Conservation (phyloP, 129 eudicot genomes). For the Arctium minus region DNA sequence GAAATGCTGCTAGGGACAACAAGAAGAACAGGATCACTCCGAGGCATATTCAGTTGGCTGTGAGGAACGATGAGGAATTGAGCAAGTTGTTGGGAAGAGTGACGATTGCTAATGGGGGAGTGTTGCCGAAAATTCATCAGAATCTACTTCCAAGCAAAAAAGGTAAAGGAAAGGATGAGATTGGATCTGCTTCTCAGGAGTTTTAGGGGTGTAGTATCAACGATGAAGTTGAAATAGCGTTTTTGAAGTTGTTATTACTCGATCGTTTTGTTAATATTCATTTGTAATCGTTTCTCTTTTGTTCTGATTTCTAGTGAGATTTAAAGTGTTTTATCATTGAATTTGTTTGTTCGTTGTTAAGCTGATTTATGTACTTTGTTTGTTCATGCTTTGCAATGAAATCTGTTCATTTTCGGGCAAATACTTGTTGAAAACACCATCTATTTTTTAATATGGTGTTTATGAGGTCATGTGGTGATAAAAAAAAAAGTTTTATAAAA, state of each 20-base stretch:
- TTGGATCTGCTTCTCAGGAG: slow-evolving; percentile 64
- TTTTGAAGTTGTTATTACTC: background rate
- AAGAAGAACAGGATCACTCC: slow-evolving; percentile 56
- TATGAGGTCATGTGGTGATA: too few species aligned
- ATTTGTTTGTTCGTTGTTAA: background rate
- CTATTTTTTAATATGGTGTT: too few species aligned
- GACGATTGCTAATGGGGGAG: slow-evolving; percentile 69
- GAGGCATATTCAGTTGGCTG: slow-evolving; percentile 70
- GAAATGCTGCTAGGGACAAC: slow-evolving; percentile 75
- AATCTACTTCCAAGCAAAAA: slow-evolving; percentile 46
- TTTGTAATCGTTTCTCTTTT: background rate
- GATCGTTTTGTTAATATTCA: background rate
- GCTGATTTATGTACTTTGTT: background rate
- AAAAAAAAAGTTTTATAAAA: too few species aligned
- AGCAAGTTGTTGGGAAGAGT: slow-evolving; percentile 61
- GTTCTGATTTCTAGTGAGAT: background rate
- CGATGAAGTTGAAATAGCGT: background rate
- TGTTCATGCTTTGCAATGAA: background rate
- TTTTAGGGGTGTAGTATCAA: slow-evolving; percentile 30
- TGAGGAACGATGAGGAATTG: slow-evolving; percentile 70
- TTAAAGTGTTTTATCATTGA: background rate
- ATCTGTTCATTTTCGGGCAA: too few species aligned
- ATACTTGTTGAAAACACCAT: too few species aligned
- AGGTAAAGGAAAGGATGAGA: slow-evolving; percentile 30
- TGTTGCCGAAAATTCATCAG: slow-evolving; percentile 53